phyloP scores from a whole-genome alignment of 768 basidiomycete genomes.

The Gautieria morchelliformis region DNA sequence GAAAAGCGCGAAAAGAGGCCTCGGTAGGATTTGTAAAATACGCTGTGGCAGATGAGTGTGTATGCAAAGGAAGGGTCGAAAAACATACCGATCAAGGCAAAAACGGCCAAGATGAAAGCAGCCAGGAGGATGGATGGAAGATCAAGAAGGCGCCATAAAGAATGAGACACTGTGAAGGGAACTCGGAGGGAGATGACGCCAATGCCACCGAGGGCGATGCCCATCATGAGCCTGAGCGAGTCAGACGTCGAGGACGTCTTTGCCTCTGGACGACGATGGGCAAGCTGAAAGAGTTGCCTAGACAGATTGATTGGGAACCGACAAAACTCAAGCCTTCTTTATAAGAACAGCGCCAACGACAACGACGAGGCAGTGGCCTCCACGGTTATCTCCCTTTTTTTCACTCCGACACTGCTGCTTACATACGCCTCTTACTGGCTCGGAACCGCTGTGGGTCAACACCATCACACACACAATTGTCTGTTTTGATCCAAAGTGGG shows the following conservation, averaged over 20 bases:
- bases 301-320: constrained; percentile 3
- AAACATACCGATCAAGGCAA: constrained; percentile 58
- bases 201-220: constrained; percentile 53
- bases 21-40: constrained; percentile 94
- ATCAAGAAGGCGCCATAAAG: constrained; percentile 49
- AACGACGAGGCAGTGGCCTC: neutral
- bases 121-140: constrained; percentile 63
- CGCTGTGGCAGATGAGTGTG: constrained; percentile 38
- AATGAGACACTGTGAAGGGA: constrained; percentile 35
- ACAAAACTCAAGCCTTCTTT: neutral
- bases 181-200: constrained; percentile 50
- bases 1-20: constrained; percentile 85
- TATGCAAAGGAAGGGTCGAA: neutral
- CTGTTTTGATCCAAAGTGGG: no score
- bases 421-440: neutral
- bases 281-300: constrained; percentile 8
- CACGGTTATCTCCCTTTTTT: neutral
- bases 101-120: constrained; percentile 56
- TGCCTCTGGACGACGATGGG: constrained; percentile 3
- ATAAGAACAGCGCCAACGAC: neutral
- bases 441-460: no score
- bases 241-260: constrained; percentile 7
- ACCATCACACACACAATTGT: no score
- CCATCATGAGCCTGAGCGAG: constrained; percentile 32
- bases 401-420: neutral